phyloP scores from a whole-genome alignment of 805 yeast genomes.

The Sugiyamaella mastotermitis region DNA sequence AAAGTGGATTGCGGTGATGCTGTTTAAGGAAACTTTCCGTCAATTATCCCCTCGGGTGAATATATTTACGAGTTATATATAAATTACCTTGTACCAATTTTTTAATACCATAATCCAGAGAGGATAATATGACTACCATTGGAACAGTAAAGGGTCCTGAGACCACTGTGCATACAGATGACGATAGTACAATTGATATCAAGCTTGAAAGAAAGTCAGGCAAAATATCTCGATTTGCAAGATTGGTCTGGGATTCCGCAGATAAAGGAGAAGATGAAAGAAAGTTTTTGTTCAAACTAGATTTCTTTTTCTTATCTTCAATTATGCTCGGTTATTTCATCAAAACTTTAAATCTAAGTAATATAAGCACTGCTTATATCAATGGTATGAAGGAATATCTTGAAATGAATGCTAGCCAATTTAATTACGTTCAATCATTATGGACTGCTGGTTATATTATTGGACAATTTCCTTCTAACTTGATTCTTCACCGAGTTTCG shows the following conservation, averaged over 20 bases:
- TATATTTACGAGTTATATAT: no score
- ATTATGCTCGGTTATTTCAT: conserved; percentile 42
- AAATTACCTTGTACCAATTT: no score
- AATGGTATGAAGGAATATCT: conserved; percentile 43
- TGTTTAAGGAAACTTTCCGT: no score
- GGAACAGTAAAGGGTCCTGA: no score
- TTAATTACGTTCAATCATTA: conserved; percentile 38
- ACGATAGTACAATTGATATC: no score
- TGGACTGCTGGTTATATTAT: conserved; percentile 49
- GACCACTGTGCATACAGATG: no score
- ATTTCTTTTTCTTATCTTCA: conserved; percentile 36
- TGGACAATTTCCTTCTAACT: conserved; percentile 43
- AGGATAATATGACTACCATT: no score
- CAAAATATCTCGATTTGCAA: conserved; percentile 15
- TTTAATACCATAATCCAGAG: no score
- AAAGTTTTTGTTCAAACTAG: conserved; percentile 32
- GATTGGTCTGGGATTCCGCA: conserved; percentile 24
- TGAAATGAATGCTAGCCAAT: conserved; percentile 37
- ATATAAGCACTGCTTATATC: conserved; percentile 41
- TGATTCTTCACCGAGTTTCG: conserved; percentile 36
- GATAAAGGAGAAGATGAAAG: conserved; percentile 36
- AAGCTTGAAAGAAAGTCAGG: conserved; percentile 3
- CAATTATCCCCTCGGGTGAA: no score
- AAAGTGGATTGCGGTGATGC: no score
- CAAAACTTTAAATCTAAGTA: conserved; percentile 39